These are phyloP conservation scores for Yarrowia sp. DNA, from an alignment of 805 yeast genomes.

Conservation along the genomic window DNA sequence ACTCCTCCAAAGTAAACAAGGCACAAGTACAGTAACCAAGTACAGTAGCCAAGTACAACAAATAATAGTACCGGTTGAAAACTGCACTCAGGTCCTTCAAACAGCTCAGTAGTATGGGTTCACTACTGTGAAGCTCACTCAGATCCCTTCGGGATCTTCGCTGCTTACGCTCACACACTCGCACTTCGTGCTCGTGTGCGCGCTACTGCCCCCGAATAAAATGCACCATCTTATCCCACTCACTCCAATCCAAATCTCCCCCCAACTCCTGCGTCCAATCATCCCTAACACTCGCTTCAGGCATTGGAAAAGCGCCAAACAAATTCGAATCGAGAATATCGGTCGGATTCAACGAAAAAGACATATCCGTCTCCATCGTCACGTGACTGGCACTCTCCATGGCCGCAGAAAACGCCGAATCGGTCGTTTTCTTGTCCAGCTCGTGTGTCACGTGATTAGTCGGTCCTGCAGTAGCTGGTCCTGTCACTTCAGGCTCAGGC, in stretches of 20 bases:
- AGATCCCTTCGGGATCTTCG: too few species aligned
- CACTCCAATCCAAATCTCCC: constrained; percentile 15
- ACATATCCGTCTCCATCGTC: neutral
- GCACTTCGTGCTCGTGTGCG: too few species aligned
- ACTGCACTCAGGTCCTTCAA: too few species aligned
- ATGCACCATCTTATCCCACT: constrained; percentile 26
- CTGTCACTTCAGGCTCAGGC: neutral
- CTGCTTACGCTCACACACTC: too few species aligned
- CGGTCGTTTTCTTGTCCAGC: neutral
- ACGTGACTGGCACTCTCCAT: constrained; percentile 3
- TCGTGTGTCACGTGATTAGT: neutral
- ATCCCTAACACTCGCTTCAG: neutral
- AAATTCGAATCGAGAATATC: constrained; percentile 12
- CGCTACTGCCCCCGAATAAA: constrained; percentile 6
- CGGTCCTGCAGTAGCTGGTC: neutral
- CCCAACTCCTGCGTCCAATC: constrained; percentile 18
- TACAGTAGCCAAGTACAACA: too few species aligned
- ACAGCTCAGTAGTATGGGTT: too few species aligned
- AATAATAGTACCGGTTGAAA: too few species aligned
- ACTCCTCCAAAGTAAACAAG: too few species aligned
- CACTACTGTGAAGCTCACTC: too few species aligned
- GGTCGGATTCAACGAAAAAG: neutral
- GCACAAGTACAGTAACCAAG: too few species aligned
- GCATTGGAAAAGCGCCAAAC: neutral
- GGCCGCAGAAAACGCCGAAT: neutral